Base-by-base conservation (phyloP, 495 filamentous ascomycete species). In the Entonaema liquescens region DNA sequence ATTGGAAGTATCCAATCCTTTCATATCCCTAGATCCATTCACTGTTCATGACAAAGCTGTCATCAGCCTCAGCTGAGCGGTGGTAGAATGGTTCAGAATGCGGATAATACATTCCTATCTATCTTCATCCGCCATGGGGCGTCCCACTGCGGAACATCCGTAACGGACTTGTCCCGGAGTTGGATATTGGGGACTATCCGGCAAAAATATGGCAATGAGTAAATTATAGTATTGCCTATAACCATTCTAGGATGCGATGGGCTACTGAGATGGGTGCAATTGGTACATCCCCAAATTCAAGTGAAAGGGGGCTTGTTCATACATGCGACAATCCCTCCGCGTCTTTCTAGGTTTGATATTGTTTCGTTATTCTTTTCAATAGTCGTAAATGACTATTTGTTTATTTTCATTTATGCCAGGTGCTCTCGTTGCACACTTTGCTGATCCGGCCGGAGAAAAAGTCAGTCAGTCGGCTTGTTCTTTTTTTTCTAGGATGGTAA, bases 151-250 rank as follows among this genome's bases (percentile, higher is more conserved):
- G 57, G 65, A 57, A 73, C 49, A 61, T 60, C 53, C 64, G 35
- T n/a, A n/a, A 50, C 50, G 47, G 55, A 56, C 60, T 47, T 59
- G 23, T 31, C 42, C 57, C 70, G 65, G 70, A 68, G 65, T 65
- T 73, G 31, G 50, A 62, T 54, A 68, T 68, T 73, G 70, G 70
- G 70, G 70, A 73, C 38, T 60, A 72, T 73, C 70, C 70, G 70
- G 70, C 31, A 68, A 68, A 67, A 68, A 38, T 2, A 65, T 65
- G 47, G 17, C 52, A 50, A 44, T 61, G 28, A 59, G 54, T 55
- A 35, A 57, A 62, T 63, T 67, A 56, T 44, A 35, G 21, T 29
- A 26, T 17, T 36, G 13, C 13, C 47, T 35, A 17, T 13, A 33
- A 33, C 56, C 38, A 68, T 65, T 67, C 53, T 63, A 47, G 60